Evolutionary conservation across 2,329 filamentous ascomycete species (phyloP), one percentile per base, ranked within the genome.

Genomic region (Cordyceps pruinosa): DNA sequence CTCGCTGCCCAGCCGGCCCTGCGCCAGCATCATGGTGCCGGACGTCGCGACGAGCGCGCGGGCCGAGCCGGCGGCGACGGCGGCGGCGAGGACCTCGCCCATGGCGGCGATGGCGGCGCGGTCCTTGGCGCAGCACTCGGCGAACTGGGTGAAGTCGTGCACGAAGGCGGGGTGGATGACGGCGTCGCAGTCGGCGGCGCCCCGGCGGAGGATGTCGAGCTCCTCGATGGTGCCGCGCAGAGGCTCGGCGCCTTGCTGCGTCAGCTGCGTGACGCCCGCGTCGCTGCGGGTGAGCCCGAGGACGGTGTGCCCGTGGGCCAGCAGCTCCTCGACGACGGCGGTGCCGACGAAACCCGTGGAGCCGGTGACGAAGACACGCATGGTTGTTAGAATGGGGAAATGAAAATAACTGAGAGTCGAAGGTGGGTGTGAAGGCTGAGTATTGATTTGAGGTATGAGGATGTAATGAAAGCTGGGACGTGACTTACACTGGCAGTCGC

Each of bases 261-360:
- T 52, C 8, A 77, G 57, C 8, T 64, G 52, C 1, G 63, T 61
- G 25, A 66, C 70, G 21, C 63, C 62, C 21, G 60, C 60, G 8
- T 72, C 68, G 17, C 60, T 69, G 48, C 74, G 75, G 15, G 72
- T 66, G 47, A 77, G 71, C 8, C 70, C 75, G 15, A 72, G 62
- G 30, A 78, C 73, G 5, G 59, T 63, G 59, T 77, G 72, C 45
- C 74, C 75, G 26, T 65, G 60, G 5, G 60, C 26, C 15, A 76
- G 62, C 13, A 77, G 70, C 34, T 73, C 70, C 50, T 72, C 57
- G 23, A 71, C 67, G 15, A 76, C 66, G 7, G 69, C 66, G 21
- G 64, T 62, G 61, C 75, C 75, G 56, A 77, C 67, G 58, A 72
- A 76, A 61, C 75, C 75, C 7, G 73, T 70, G 5, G 73, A 69